Percentiles rank a stretch among this genome's conserved stretches.
Conservation (phyloP, 2,329 filamentous ascomycete species). For the Diaporthe citrichinensis region DNA sequence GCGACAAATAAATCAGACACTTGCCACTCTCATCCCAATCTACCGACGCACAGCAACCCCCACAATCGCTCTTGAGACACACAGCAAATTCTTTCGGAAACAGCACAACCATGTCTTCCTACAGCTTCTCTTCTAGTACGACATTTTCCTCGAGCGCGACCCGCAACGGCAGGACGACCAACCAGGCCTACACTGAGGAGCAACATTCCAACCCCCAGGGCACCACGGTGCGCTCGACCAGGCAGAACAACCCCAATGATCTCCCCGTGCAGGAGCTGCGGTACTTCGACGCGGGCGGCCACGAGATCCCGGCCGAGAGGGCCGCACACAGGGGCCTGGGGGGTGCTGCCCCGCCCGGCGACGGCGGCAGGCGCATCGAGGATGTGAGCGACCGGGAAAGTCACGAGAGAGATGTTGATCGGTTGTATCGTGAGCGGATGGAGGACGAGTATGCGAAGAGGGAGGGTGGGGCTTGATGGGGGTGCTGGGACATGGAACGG, state of each 20-base stretch:
- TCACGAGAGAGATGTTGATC: not conserved
- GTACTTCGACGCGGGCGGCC: slow-evolving; percentile 32
- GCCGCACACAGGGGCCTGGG: slow-evolving; percentile 14
- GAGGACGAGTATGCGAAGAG: slow-evolving; percentile 71
- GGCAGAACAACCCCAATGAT: slow-evolving; percentile 14
- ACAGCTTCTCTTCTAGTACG: slow-evolving; percentile 31
- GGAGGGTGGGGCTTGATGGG: slow-evolving; percentile 61
- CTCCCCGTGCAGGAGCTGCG: slow-evolving; percentile 18
- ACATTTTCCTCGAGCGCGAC: slow-evolving; percentile 22
- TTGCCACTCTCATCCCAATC: not conserved
- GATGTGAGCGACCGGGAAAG: slow-evolving; percentile 7
- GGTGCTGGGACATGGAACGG: accelerated
- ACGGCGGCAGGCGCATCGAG: slow-evolving; percentile 26
- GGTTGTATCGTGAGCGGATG: slow-evolving; percentile 64
- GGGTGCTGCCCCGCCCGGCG: not conserved
- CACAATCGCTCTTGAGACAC: accelerated
- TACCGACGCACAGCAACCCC: not conserved
- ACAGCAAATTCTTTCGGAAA: too few species aligned
- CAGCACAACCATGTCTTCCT: slow-evolving; percentile 8
- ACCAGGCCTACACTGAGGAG: slow-evolving; percentile 35
- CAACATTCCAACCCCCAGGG: slow-evolving; percentile 23
- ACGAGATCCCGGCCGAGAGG: slow-evolving; percentile 22
- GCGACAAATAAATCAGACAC: not conserved
- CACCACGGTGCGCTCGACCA: slow-evolving; percentile 24
- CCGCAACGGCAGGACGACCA: slow-evolving; percentile 17